A percentile compares a stretch with the other conserved stretches of the same genome.
Evolutionary conservation across 2,329 filamentous ascomycete species (phyloP).

Genomic region (Coleophoma crateriformis): DNA sequence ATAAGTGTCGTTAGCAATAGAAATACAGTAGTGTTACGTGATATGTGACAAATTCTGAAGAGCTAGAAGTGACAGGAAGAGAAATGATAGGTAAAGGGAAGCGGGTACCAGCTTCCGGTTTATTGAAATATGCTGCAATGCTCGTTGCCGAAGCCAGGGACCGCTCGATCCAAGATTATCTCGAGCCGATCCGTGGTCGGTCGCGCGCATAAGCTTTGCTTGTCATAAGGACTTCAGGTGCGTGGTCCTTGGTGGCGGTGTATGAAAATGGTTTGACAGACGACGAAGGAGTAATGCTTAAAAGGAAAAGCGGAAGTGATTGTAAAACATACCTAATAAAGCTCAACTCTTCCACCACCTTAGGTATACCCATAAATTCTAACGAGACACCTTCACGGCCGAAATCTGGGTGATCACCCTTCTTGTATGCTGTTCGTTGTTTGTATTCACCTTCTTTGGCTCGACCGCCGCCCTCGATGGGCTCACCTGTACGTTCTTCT

Average conservation of each 20-base stretch:
- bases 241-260: no score
- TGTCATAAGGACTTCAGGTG: no score
- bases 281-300: no score
- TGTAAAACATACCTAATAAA: slow-evolving; percentile 59
- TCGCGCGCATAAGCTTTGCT: no score
- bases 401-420: slow-evolving; percentile 61
- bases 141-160: not conserved
- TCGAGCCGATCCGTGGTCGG: not conserved
- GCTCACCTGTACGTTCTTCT: slow-evolving; percentile 27
- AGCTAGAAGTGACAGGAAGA: not conserved
- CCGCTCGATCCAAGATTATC: not conserved
- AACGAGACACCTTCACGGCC: slow-evolving; percentile 44
- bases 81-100: not conserved
- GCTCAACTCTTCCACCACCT: slow-evolving; percentile 63
- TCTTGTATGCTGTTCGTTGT: slow-evolving; percentile 47
- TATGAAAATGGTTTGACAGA: no score
- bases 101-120: no score
- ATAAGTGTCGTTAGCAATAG: not conserved
- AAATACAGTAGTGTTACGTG: not conserved
- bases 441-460: slow-evolving; percentile 55
- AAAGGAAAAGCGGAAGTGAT: no score
- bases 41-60: not conserved
- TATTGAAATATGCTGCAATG: not conserved
- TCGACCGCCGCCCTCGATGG: slow-evolving; percentile 37
- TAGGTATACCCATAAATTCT: slow-evolving; percentile 49